Evolutionary conservation across 1,139 yeast species (phyloP), one percentile per base, ranked within the genome.

Genomic region (Yamadazyma siamensis): DNA sequence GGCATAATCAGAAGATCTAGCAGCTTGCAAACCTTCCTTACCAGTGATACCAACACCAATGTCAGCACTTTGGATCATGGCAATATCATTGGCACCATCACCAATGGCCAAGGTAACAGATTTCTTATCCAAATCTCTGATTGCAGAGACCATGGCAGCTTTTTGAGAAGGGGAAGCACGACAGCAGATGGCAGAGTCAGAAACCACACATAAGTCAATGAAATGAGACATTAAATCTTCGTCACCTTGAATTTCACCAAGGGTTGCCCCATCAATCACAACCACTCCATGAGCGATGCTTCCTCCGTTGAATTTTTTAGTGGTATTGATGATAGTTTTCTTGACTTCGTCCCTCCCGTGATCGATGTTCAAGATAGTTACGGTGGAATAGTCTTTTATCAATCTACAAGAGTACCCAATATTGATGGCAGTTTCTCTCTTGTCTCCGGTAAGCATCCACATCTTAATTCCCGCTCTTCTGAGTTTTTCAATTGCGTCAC

Each of bases 391-490:
- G 49, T 91, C 98, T 50, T 89, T 86, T 46, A 94, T 89, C 38
- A 94, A 65, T 21, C 89, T 80, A 56, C 98, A 94, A 4, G 97
- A 83, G 50, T 89, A 86, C 0, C 98, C 98, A 55, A 94, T 91
- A 50, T 88, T 91, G 37, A 91, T 88, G 1, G 99, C 98, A 0
- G 99, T 94, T 56, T 94, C 99, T 38, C 96, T 70, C 52, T 91
- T 91, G 52, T 91, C 99, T 31, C 99, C 99, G 0, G 99, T 91
- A 36, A 91, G 67, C 96, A 91, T 91, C 98, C 99, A 91, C 66
- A 94, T 61, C 50, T 82, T 86, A 35, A 91, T 88, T 4, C 95
- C 95, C 0, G 98, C 98, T 39, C 95, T 71, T 46, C 96, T 75
- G 23, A 94, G 70, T 50, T 87, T 88, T 36, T 88, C 96, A 40